Base-by-base conservation (phyloP, 805 yeast species). In the Candida dajiaensis region DNA sequence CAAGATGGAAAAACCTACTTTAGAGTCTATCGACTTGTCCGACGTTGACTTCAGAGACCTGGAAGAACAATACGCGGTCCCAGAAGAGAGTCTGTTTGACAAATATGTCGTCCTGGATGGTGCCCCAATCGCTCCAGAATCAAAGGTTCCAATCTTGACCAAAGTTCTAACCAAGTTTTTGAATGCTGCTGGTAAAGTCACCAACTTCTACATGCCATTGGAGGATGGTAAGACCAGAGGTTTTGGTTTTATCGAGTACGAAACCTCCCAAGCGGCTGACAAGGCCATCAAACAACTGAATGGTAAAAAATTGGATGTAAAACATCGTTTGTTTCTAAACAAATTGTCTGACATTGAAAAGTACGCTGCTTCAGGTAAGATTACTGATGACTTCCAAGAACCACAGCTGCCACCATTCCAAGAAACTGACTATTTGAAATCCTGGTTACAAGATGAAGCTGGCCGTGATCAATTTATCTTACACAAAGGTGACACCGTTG, bases 101-200 rank as follows among this genome's bases (percentile, higher is more conserved):
- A 78, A 78, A 59, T 89, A 80, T 62, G 80, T 92, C 48, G 86
- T 92, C 26, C 85, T 89, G 43, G 97, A 89, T 64, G 99, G 99
- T 41, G 90, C 96, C 11, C 99, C 99, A 55, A 74, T 89, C 51
- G 96, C 96, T 22, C 96, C 97, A 48, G 95, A 84, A 63, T 66
- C 88, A 44, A 94, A 94, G 69, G 86, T 82, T 43, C 86, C 89
- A 46, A 80, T 86, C 48, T 77, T 94, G 63, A 77, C 82, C 56
- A 90, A 88, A 66, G 97, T 95, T 40, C 76, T 94, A 61, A 78
- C 76, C 56, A 92, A 90, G 71, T 75, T 89, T 45, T 83, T 94
- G 62, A 70, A 80, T 41, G 77, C 79, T 53, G 89, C 80, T 40
- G 98, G 97, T 44, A 81, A 80, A 53, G 81, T 94, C 19, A 61